Percentiles rank a stretch among this genome's conserved stretches.
These are phyloP conservation scores for Fomitopsis schrenkii DNA, from an alignment of 1,284 basidiomycete genomes.

Conservation along the genomic window DNA sequence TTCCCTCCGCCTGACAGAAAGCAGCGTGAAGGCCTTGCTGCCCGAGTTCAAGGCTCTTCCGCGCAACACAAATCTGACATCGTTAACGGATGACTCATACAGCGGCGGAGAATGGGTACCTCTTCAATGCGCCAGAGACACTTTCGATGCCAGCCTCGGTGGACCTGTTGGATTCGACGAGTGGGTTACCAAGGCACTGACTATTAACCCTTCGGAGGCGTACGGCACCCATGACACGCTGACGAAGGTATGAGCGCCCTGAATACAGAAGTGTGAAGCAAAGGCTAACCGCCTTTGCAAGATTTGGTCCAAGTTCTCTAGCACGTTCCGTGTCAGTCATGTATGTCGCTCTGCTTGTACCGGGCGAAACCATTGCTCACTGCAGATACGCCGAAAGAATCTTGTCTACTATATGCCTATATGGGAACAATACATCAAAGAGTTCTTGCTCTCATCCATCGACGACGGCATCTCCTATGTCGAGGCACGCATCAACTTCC, in stretches of 20 bases:
- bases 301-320: conserved; percentile 71
- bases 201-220: conserved; percentile 64
- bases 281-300: conserved; percentile 19
- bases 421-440: conserved; percentile 52
- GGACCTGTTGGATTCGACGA: conserved; percentile 62
- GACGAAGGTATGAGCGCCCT: conserved; percentile 40
- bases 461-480: conserved; percentile 73
- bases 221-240: conserved; percentile 68
- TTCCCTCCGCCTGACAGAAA: conserved; percentile 30
- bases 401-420: conserved; percentile 56
- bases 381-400: conserved; percentile 28
- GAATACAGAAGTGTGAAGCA: neutral
- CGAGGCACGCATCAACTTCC: conserved; percentile 70
- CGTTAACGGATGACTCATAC: conserved; percentile 45
- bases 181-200: conserved; percentile 56
- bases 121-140: conserved; percentile 46
- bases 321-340: conserved; percentile 43
- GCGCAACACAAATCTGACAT: conserved; percentile 24
- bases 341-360: conserved; percentile 26
- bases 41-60: conserved; percentile 51
- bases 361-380: neutral
- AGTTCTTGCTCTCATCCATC: conserved; percentile 60
- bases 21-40: conserved; percentile 35
- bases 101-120: conserved; percentile 47
- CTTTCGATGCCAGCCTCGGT: conserved; percentile 47